Evolutionary conservation across 2,329 filamentous ascomycete species (phyloP), one percentile per base, ranked within the genome.

Genomic region (Claviceps fusiformis): DNA sequence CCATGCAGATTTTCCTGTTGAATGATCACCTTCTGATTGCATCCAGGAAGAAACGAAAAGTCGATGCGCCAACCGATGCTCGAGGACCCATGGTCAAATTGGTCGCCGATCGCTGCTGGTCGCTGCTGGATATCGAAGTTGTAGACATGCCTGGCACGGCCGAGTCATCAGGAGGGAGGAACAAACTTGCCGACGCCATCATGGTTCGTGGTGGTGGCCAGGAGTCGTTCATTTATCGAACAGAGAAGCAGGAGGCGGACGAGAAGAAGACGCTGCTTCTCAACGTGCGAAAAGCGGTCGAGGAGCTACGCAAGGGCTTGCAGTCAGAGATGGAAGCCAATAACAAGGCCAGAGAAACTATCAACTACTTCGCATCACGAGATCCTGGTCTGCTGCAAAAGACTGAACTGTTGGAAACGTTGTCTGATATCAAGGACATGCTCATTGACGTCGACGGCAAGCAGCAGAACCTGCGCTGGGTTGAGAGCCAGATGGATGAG

Each of bases 391-490:
- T 91, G 29, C 74, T 91, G 46, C 86, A 89, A 64, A 90, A 91
- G 68, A 83, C 86, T 0, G 87, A 92, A 56, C 73, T 93, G 2
- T 77, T 95, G 15, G 89, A 93, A 65, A 86, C 82, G 8, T 71
- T 90, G 10, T 89, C 89, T 1, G 82, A 85, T 59, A 83, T 86
- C 62, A 89, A 89, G 65, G 88, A 95, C 67, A 86, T 95, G 72
- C 80, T 95, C 55, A 91, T 98, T 61, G 93, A 98, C 63, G 89
- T 95, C 15, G 93, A 97, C 64, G 93, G 93, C 51, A 95, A 95
- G 64, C 91, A 96, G 68, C 89, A 97, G 67, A 96, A 93, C 66
- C 78, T 98, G 50, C 87, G 92, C 54, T 96, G 89, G 89, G 89
- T 98, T 0, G 93, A 98, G 68, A 83, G 84, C 53, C 89, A 97